A percentile compares a stretch with the other conserved stretches of the same genome.
Conservation (phyloP, 2,329 filamentous ascomycete genomes). For the Colletotrichum trifolii region DNA sequence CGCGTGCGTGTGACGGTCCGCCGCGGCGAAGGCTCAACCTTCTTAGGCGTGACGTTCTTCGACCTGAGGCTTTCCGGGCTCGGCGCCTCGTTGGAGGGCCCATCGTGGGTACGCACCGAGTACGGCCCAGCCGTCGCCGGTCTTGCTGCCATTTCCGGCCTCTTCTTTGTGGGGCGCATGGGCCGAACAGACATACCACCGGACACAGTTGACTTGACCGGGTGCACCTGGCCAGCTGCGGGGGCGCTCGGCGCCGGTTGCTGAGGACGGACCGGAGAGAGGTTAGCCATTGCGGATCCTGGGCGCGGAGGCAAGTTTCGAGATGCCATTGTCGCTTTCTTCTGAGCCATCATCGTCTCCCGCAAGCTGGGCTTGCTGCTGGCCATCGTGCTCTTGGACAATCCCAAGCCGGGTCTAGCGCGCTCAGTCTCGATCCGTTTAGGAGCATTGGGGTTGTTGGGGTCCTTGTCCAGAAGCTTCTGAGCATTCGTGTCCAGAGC, state of each 20-base stretch:
- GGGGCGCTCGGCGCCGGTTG: constrained; percentile 48
- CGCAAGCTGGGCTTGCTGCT: constrained; percentile 75
- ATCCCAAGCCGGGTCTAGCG: constrained; percentile 66
- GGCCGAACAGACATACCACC: constrained; percentile 73
- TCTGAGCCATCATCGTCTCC: constrained; percentile 87
- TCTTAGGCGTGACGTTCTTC: constrained; percentile 63
- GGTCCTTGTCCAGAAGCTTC: constrained; percentile 83
- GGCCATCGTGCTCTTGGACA: constrained; percentile 72
- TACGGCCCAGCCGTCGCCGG: constrained; percentile 75
- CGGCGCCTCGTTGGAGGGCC: constrained; percentile 51
- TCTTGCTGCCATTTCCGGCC: constrained; percentile 67
- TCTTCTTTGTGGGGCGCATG: constrained; percentile 68
- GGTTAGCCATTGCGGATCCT: constrained; percentile 53
- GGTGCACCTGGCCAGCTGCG: constrained; percentile 43
- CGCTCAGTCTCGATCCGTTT: constrained; percentile 63
- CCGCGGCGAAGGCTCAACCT: constrained; percentile 62
- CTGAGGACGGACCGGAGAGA: constrained; percentile 57
- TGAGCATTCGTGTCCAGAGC: constrained; percentile 82
- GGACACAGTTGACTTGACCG: constrained; percentile 56
- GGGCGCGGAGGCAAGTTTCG: constrained; percentile 64
- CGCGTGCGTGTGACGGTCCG: constrained; percentile 58
- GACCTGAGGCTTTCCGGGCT: constrained; percentile 61
- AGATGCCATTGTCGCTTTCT: constrained; percentile 68
- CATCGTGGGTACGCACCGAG: constrained; percentile 67
- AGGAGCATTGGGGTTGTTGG: constrained; percentile 80